These are phyloP conservation scores for Kokia cookei DNA, from an alignment of 441 rosid genomes.

Conservation along the genomic window DNA sequence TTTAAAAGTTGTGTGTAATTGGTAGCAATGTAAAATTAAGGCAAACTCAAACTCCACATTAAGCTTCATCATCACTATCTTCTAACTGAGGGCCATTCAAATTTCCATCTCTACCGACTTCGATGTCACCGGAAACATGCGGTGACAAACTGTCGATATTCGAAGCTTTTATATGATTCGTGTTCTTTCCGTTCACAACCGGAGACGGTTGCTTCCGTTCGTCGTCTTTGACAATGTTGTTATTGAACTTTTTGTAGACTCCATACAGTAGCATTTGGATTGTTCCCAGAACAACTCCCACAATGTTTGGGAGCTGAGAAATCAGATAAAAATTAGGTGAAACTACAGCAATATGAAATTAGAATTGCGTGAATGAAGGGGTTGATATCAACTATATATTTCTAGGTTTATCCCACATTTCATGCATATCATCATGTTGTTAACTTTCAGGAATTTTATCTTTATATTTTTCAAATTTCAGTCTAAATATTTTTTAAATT, in stretches of 20 bases:
- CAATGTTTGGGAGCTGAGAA: slow-evolving; percentile 41
- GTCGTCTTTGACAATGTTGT: not conserved
- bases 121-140: not conserved
- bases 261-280: slow-evolving; percentile 10
- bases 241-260: not conserved
- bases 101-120: not conserved
- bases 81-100: not conserved
- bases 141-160: not conserved
- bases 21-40: not conserved
- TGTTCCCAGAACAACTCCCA: slow-evolving; percentile 45
- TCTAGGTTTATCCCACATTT: not conserved
- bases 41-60: not conserved
- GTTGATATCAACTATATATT: not conserved
- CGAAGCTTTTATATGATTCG: not conserved
- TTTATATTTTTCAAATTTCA: no score
- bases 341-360: not conserved
- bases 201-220: not conserved
- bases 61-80: not conserved
- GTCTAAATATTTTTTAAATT: no score
- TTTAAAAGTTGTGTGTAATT: not conserved
- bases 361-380: not conserved
- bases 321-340: not conserved
- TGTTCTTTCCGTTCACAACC: not conserved
- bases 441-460: no score
- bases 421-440: not conserved